phyloP scores from a whole-genome alignment of 2,329 filamentous ascomycete species.

The Fusarium sp. region DNA sequence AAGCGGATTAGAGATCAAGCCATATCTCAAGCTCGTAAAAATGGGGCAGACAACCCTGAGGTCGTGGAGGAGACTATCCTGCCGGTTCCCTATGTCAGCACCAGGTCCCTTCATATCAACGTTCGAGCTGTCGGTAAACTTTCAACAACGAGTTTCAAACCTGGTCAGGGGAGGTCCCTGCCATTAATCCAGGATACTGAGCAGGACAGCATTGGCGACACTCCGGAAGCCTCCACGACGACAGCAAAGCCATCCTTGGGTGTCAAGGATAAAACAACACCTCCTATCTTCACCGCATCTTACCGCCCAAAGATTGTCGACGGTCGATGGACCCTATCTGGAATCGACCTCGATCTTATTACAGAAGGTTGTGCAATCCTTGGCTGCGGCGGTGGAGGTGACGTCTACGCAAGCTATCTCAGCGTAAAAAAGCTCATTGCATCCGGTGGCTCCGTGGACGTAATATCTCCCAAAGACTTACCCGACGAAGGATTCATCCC shows the following conservation, averaged over 20 bases:
- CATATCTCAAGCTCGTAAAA: background rate
- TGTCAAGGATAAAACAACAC: background rate
- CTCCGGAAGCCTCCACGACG: background rate
- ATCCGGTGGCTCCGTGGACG: background rate
- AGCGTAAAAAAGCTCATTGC: background rate
- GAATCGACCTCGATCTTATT: background rate
- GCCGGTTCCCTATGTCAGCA: background rate
- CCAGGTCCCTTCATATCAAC: background rate
- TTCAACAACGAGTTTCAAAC: background rate
- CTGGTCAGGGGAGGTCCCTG: background rate
- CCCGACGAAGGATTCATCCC: background rate
- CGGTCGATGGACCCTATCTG: background rate
- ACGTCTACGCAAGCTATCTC: background rate
- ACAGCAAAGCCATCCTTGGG: background rate
- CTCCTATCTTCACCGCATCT: background rate
- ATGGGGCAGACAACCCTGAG: background rate
- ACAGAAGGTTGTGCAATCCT: background rate
- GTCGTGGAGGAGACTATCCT: background rate
- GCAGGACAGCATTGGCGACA: background rate
- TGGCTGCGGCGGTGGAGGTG: background rate
- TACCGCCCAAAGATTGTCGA: background rate
- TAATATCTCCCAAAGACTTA: background rate
- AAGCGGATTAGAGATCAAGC: background rate
- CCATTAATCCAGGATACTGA: background rate
- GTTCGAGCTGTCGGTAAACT: background rate